Evolutionary conservation across 768 basidiomycete genomes (phyloP).

Genomic region (Termitomyces sp.): DNA sequence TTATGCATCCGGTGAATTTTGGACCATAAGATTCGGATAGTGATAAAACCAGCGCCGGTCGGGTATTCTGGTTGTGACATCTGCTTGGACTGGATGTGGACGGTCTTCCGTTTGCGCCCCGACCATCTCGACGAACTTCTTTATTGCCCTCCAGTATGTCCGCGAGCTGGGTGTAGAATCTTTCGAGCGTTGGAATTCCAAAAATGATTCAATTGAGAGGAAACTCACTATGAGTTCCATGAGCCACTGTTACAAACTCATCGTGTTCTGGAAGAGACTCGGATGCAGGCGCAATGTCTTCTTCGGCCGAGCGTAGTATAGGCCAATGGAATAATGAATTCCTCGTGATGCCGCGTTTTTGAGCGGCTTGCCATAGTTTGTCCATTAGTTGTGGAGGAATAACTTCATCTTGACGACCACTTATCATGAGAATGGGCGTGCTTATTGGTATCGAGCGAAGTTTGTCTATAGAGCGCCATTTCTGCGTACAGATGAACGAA

Average conservation of each 20-base stretch:
- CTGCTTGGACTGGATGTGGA: too few relatives aligned
- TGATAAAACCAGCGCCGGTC: slow-evolving; percentile 6
- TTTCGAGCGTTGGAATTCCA: background rate
- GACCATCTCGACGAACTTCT: background rate
- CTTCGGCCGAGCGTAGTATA: slow-evolving; percentile 9
- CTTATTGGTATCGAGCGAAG: slow-evolving; percentile 49
- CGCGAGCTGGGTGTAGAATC: background rate
- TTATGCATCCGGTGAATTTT: background rate
- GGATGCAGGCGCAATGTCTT: slow-evolving; percentile 23
- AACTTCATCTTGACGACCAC: slow-evolving; percentile 57
- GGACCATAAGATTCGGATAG: background rate
- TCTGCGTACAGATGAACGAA: slow-evolving; percentile 71
- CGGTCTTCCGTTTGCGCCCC: background rate
- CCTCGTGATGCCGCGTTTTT: slow-evolving; percentile 27
- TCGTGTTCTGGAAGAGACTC: slow-evolving; percentile 5
- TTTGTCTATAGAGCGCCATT: slow-evolving; percentile 72
- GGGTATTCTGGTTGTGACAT: background rate
- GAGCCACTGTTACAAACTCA: slow-evolving; percentile 31
- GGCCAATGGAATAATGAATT: background rate
- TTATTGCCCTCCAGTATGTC: background rate
- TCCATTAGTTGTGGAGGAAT: slow-evolving; percentile 64
- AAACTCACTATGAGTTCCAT: slow-evolving; percentile 35
- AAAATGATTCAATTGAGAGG: background rate
- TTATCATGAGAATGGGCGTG: slow-evolving; percentile 72
- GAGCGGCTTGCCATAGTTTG: slow-evolving; percentile 50